These are phyloP conservation scores for Stagonosporopsis vannaccii DNA, from an alignment of 2,329 filamentous ascomycete species.

Conservation along the genomic window DNA sequence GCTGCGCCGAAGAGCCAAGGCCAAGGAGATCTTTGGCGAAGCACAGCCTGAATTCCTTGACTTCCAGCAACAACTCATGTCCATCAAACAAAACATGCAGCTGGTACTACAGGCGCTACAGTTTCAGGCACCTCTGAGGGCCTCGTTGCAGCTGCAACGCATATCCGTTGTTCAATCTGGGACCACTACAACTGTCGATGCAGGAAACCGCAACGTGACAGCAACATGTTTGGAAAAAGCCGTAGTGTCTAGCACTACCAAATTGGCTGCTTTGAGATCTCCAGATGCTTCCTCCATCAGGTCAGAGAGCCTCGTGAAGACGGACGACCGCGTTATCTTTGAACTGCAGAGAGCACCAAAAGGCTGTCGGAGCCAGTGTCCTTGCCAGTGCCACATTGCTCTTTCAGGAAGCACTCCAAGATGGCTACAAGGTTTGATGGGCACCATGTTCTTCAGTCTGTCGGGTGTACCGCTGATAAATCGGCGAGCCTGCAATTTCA, in stretches of 20 bases:
- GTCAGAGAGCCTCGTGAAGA: background rate
- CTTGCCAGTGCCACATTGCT: background rate
- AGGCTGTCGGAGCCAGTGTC: background rate
- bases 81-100: background rate
- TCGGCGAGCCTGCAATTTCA: constrained; percentile 1
- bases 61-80: constrained; percentile 1
- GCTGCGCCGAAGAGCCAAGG: background rate
- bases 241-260: background rate
- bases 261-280: background rate
- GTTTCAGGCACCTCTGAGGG: background rate
- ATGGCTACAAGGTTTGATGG: background rate
- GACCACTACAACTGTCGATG: background rate
- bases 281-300: background rate
- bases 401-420: background rate
- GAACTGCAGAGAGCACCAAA: background rate
- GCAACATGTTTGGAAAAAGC: background rate
- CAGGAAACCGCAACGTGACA: background rate
- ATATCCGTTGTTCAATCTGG: background rate
- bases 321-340: background rate
- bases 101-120: background rate
- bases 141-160: background rate
- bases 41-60: background rate
- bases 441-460: background rate
- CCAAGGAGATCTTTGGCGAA: constrained; percentile 3
- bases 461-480: background rate